Evolutionary conservation across 2,329 filamentous ascomycete genomes (phyloP).

Genomic region (Venturia carpophila): DNA sequence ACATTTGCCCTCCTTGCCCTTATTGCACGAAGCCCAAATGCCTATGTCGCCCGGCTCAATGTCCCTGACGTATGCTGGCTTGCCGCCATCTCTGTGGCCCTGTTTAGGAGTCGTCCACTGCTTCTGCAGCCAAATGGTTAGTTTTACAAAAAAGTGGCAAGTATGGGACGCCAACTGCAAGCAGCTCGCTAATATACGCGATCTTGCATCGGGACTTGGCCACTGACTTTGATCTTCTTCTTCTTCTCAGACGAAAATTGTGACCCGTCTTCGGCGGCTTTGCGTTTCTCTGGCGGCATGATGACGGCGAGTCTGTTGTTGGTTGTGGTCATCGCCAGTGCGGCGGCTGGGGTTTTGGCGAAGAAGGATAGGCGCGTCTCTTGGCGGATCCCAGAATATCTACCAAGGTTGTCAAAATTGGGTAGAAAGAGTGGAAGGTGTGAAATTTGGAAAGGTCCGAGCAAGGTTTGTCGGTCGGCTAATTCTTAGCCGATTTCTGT

Average conservation of each 20-base stretch:
- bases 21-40: slow-evolving; percentile 71
- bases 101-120: slow-evolving; percentile 34
- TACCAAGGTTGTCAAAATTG: not conserved
- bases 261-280: not conserved
- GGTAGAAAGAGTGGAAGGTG: not conserved
- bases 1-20: slow-evolving; percentile 62
- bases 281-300: slow-evolving; percentile 14
- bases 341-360: not conserved
- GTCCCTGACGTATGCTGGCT: slow-evolving; percentile 18
- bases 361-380: not conserved
- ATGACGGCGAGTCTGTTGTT: slow-evolving; percentile 10
- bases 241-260: not conserved
- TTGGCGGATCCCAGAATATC: not conserved
- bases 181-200: slow-evolving; percentile 6
- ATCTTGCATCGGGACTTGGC: not conserved
- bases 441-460: not conserved
- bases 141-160: not conserved
- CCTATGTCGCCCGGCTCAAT: slow-evolving; percentile 64
- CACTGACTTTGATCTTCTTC: slow-evolving; percentile 15
- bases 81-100: slow-evolving; percentile 1
- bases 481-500: not conserved
- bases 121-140: slow-evolving; percentile 11
- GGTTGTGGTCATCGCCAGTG: not conserved
- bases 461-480: not conserved
- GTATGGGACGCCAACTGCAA: not conserved